A percentile compares a stretch with the other conserved stretches of the same genome.
These are phyloP conservation scores for Oenanthe javanica DNA, from an alignment of 140 eudicot genomes.

Conservation along the genomic window DNA sequence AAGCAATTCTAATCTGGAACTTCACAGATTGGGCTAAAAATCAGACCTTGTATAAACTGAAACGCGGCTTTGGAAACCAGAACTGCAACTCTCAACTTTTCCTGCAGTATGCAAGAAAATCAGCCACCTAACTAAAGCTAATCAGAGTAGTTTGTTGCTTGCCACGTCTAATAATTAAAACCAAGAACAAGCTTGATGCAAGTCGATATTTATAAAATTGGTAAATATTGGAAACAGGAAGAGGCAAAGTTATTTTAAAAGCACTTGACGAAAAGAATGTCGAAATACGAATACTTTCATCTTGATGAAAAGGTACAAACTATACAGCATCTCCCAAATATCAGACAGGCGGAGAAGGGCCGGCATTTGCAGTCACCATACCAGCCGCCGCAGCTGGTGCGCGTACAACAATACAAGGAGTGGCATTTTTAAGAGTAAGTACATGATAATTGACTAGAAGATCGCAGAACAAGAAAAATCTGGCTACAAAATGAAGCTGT, in stretches of 20 bases:
- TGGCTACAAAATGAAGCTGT: not conserved
- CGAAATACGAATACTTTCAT: not conserved
- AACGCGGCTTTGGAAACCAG: conserved; percentile 91
- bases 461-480: not conserved
- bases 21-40: conserved; percentile 2
- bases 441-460: not conserved
- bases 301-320: not conserved
- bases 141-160: not conserved
- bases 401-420: too few relatives aligned
- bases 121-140: conserved; percentile 12
- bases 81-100: conserved; percentile 76
- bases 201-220: not conserved
- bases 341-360: not conserved
- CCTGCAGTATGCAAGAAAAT: conserved; percentile 34
- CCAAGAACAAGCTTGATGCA: not conserved
- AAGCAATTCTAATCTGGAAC: not conserved
- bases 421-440: not conserved
- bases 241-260: not conserved
- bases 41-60: conserved; percentile 63
- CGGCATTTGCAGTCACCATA: too few relatives aligned
- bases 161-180: not conserved
- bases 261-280: not conserved
- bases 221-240: not conserved
- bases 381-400: too few relatives aligned
- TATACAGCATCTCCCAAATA: not conserved